Evolutionary conservation across 345 rosid genomes (phyloP), one percentile per base, ranked within the genome.

Genomic region (Citrus trifoliata): DNA sequence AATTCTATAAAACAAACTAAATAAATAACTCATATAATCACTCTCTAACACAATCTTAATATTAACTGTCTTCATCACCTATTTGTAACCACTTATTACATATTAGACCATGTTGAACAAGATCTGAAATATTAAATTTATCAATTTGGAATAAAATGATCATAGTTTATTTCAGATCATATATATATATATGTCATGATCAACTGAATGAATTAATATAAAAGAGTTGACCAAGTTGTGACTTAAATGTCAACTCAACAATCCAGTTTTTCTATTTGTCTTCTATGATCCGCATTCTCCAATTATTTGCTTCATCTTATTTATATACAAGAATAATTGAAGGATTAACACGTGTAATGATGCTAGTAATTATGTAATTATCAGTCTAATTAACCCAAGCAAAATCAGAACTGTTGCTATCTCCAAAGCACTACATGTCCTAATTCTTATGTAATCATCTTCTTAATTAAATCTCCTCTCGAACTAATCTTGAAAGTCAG

Each of bases 301-400:
- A 24, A 70, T 48, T 7, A 70, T 37, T 10, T 37, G 35, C 24
- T 24, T 59, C 51, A 32, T 55, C 42, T 10, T 19, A 59, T 14
- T 58, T 24, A 22, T 61, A 59, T 60, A 4, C 24, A 73, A 2
- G 38, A 37, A 18, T 25, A 25, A 2, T 19, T 13, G 40, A 2
- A 28, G 19, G 77, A 27, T 27, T 61, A 40, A 74, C 69, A 74
- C 59, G 58, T 74, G 77, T 74, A 74, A 60, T 14, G 19, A 60
- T 8, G 24, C 37, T 6, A 12, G 42, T 28, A 13, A 59, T 3
- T 7, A 25, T 38, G 56, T 38, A 37, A 60, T 60, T 73, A 59
- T 59, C 35, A 37, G 55, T 27, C 74, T 71, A 71, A 71, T 71
- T 19, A 25, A 28, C 4, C n/a, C 32, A 51, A 30, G 9, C 46